Evolutionary conservation across 2,329 filamentous ascomycete genomes (phyloP).

Genomic region (Stachybotrys chartarum): DNA sequence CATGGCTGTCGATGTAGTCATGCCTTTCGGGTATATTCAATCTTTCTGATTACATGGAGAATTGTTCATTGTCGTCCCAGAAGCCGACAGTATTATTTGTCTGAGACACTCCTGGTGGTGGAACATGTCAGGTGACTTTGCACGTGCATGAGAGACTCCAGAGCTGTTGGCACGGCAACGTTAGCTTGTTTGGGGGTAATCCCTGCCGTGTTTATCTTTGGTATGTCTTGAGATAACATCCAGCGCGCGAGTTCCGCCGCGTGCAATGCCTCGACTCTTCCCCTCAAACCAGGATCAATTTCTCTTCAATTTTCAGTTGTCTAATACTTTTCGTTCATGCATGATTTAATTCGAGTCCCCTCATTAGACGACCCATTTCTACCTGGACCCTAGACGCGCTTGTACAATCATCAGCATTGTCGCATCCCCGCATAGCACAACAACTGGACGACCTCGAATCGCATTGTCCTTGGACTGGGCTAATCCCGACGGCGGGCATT

Average conservation of each 20-base stretch:
- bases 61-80: no score
- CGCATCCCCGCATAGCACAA: constrained; percentile 1
- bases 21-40: no score
- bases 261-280: not conserved
- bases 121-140: not conserved
- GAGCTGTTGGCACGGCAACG: not conserved
- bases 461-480: constrained; percentile 12
- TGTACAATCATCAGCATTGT: not conserved
- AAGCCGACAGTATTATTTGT: no score
- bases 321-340: not conserved
- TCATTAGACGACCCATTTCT: not conserved
- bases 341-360: not conserved
- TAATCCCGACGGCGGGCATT: constrained; percentile 4
- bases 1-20: no score
- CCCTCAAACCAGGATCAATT: not conserved
- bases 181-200: not conserved
- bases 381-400: not conserved
- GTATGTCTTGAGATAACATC: not conserved
- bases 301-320: not conserved
- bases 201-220: constrained; percentile 10
- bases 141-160: constrained; percentile 8
- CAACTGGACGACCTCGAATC: not conserved
- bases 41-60: no score
- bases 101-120: no score
- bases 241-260: not conserved